These are phyloP conservation scores for Fusarium piperis DNA, from an alignment of 2,329 filamentous ascomycete species.

Conservation along the genomic window DNA sequence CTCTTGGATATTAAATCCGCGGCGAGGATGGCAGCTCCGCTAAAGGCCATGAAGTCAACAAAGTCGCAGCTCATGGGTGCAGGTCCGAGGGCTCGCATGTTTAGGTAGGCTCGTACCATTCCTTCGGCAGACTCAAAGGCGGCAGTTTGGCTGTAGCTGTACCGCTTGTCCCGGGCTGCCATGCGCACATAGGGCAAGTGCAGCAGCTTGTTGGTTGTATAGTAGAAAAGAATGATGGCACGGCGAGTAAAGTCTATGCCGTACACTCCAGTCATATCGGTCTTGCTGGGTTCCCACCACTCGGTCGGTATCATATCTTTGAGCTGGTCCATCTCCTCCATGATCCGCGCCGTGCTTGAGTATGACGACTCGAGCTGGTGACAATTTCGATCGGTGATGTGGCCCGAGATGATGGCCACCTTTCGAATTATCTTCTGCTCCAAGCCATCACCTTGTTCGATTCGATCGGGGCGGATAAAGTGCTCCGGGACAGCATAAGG, in stretches of 20 bases:
- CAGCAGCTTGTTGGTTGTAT: constrained; percentile 50
- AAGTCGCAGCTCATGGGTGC: constrained; percentile 50
- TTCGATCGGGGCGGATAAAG: neutral
- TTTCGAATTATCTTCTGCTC: constrained; percentile 25
- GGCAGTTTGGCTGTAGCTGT: constrained; percentile 49
- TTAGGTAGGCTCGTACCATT: constrained; percentile 49
- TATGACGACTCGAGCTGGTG: neutral
- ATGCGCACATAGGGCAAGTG: constrained; percentile 59
- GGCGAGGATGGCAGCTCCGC: constrained; percentile 54
- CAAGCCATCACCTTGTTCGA: neutral
- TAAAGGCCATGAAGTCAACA: constrained; percentile 59
- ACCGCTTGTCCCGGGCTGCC: constrained; percentile 47
- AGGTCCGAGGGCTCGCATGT: constrained; percentile 38
- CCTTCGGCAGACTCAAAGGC: constrained; percentile 54
- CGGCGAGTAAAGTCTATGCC: constrained; percentile 34
- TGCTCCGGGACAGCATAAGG: constrained; percentile 14
- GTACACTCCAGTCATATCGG: neutral
- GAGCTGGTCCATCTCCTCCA: constrained; percentile 50
- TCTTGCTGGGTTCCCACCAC: constrained; percentile 4
- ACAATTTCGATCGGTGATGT: constrained; percentile 14
- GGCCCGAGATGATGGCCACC: constrained; percentile 12
- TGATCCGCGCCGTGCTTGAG: neutral
- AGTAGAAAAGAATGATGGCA: constrained; percentile 51
- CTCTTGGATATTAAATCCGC: constrained; percentile 50
- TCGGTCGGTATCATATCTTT: constrained; percentile 41